Base-by-base conservation (phyloP, 495 filamentous ascomycete species). In the Neurospora tetrasperma region DNA sequence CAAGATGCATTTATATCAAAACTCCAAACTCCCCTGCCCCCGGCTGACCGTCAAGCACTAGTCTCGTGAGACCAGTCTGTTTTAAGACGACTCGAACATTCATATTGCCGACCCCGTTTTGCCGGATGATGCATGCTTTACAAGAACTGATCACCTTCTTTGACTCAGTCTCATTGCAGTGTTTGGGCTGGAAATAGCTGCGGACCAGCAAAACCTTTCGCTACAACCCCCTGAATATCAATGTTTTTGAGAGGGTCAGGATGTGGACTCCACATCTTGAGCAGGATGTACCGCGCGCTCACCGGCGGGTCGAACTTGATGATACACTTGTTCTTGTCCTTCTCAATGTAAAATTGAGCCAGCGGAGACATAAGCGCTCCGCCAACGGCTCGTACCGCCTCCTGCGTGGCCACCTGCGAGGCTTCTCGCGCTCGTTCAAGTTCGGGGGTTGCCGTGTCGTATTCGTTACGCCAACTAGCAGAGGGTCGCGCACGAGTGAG, bases 221-320 rank as follows among this genome's bases (percentile, higher is more conserved):
- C 89, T 74, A 92, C 85, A 39, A 97, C 88, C 42, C 89, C 92
- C 81, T 97, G 90, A 46, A 97, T 93, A 79, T 97, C 91, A 73
- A 97, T 94, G 76, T 96, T 96, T 69, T 85, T 85, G 18, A 75
- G 46, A 14, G 80, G 78, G 54, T 85, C 83, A 23, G 85, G 85
- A 62, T 84, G 84, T 9, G 93, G 91, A 79, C 87, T 93, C 92
- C 92, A 97, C 76, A 96, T 86, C 83, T 96, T 96, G 74, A 97
- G 83, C 48, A 97, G 78, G 71, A 97, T 90, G 79, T 89, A 95
- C 46, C 91, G 86, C 14, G 90, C 94, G 42, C 89, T 96, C 83
- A 96, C 88, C 41, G 93, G 90, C 59, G 95, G 94, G 76, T 97
- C 91, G 79, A 98, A 98, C 74, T 88, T 90, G 74, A 98, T 89